A percentile compares a stretch with the other conserved stretches of the same genome.
Conservation (phyloP, 208 protist genomes). For the Acanthamoeba castellanii region DNA sequence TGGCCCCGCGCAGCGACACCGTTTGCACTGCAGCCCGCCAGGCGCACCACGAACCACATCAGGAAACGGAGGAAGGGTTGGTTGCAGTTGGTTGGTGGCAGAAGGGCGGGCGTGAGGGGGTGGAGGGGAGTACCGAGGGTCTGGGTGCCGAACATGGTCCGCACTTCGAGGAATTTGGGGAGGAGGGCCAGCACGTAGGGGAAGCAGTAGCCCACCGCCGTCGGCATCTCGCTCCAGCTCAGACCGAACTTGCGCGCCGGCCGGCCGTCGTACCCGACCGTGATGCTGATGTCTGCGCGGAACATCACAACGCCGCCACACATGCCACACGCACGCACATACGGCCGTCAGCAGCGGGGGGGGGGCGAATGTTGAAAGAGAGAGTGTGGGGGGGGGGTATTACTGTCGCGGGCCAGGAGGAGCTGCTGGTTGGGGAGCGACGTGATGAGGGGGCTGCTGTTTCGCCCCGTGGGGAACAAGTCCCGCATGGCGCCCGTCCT, state of each 20-base stretch:
- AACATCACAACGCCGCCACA: background rate
- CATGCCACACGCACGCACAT: background rate
- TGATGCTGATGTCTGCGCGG: slow-evolving; percentile 78
- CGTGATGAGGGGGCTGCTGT: slow-evolving; percentile 72
- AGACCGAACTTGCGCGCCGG: slow-evolving; percentile 79
- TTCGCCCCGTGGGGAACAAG: slow-evolving; percentile 79
- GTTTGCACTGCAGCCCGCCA: background rate
- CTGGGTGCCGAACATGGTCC: slow-evolving; percentile 52
- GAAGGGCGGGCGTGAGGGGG: too few relatives aligned
- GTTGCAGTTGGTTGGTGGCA: background rate
- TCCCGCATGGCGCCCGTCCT: slow-evolving; percentile 66
- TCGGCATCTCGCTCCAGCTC: slow-evolving; percentile 77
- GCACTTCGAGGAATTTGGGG: slow-evolving; percentile 76
- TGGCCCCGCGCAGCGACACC: slow-evolving; percentile 22
- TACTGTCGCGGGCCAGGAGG: slow-evolving; percentile 81
- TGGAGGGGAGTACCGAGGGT: background rate
- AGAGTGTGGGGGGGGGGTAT: background rate
- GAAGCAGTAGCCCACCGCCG: slow-evolving; percentile 45
- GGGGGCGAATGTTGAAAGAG: background rate
- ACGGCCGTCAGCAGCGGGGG: background rate
- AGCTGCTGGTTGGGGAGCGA: slow-evolving; percentile 75
- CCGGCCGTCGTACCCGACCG: slow-evolving; percentile 78
- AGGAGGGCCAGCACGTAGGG: slow-evolving; percentile 80
- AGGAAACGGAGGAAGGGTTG: background rate
- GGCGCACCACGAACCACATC: too few relatives aligned